A percentile compares a stretch with the other conserved stretches of the same genome.
These are phyloP conservation scores for Daldinia loculata DNA, from an alignment of 495 filamentous ascomycete genomes.

Conservation along the genomic window DNA sequence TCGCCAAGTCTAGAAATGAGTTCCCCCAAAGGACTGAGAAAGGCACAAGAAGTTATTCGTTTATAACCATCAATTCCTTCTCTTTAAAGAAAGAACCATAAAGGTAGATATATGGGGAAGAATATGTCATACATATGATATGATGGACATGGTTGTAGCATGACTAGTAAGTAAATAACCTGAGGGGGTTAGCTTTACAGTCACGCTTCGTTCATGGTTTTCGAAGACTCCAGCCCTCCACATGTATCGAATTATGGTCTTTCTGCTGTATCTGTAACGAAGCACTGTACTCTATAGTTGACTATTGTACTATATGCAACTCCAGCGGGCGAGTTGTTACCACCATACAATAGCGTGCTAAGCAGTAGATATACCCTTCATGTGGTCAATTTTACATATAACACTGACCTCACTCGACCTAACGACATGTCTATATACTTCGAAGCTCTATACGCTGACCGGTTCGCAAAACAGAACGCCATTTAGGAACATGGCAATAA, in stretches of 20 bases:
- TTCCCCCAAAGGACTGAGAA: background rate
- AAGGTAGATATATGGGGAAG: background rate
- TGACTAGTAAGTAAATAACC: background rate
- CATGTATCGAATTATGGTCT: slow-evolving; percentile 7
- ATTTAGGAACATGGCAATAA: too few species aligned
- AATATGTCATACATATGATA: background rate
- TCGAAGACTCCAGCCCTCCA: slow-evolving; percentile 1
- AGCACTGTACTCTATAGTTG: background rate
- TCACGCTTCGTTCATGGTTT: slow-evolving; percentile 20
- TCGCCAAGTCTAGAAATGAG: background rate
- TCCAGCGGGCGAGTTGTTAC: background rate
- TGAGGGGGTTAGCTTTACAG: slow-evolving; percentile 13
- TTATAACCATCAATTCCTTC: background rate
- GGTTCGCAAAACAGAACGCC: too few species aligned
- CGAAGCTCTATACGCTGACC: too few species aligned
- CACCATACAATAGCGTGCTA: background rate
- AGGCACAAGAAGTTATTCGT: too few species aligned
- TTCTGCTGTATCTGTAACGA: slow-evolving; percentile 1
- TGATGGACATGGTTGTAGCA: background rate
- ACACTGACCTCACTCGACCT: too few species aligned
- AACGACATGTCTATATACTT: too few species aligned
- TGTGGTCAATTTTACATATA: too few species aligned
- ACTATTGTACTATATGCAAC: background rate
- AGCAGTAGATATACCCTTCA: background rate
- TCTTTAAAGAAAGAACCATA: background rate